These are phyloP conservation scores for Straminergon stramineum DNA, from an alignment of 225 moss, liverwort and hornwort genomes.

Conservation along the genomic window DNA sequence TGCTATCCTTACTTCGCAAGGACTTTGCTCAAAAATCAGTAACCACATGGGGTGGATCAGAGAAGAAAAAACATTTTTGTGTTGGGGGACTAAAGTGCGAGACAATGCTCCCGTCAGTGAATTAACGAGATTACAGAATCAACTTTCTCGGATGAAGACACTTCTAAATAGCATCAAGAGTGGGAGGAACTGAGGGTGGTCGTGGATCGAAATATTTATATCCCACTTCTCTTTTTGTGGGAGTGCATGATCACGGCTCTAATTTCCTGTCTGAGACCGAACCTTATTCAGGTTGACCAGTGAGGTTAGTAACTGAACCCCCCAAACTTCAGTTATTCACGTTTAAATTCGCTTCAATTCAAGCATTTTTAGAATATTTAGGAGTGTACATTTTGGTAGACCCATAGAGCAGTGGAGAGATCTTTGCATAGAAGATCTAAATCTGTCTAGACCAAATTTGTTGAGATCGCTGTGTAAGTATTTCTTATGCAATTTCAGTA, in stretches of 20 bases:
- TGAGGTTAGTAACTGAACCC: background rate
- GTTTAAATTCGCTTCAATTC: background rate
- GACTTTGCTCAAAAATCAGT: constrained; percentile 48
- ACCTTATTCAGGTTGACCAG: background rate
- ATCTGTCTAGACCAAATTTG: background rate
- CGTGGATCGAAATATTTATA: background rate
- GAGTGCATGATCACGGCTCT: background rate
- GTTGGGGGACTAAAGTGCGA: constrained; percentile 35
- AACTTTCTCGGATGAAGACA: constrained; percentile 60
- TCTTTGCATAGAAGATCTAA: too few relatives aligned
- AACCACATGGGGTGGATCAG: constrained; percentile 36
- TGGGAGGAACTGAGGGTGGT: background rate
- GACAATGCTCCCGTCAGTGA: constrained; percentile 27
- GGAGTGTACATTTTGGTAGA: background rate
- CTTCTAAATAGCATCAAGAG: constrained; percentile 50
- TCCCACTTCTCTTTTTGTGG: background rate
- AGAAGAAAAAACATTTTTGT: constrained; percentile 34
- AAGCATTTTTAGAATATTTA: background rate
- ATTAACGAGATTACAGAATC: constrained; percentile 43
- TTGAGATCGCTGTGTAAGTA: background rate
- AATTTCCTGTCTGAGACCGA: background rate
- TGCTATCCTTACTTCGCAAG: constrained; percentile 65
- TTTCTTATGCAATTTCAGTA: background rate
- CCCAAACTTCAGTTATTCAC: background rate
- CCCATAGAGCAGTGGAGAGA: background rate